These are phyloP conservation scores for Alternaria triticina DNA, from an alignment of 2,329 filamentous ascomycete species.

Conservation along the genomic window DNA sequence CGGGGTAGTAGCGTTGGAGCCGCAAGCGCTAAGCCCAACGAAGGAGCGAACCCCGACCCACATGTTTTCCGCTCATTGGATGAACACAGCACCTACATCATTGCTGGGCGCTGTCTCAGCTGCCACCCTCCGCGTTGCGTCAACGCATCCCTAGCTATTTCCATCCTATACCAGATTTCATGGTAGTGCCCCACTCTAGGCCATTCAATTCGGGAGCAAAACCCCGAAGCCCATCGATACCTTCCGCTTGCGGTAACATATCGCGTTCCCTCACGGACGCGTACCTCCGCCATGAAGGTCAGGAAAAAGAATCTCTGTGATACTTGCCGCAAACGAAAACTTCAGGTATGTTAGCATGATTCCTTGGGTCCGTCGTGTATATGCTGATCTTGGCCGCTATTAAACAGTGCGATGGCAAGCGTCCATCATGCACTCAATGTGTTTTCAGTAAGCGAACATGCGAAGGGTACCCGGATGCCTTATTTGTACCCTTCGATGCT, in stretches of 20 bases:
- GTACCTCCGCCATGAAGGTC: neutral
- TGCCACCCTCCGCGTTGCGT: neutral
- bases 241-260: neutral
- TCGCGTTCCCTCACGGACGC: neutral
- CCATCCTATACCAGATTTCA: neutral
- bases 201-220: neutral
- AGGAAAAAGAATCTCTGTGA: neutral
- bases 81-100: neutral
- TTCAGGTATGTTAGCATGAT: neutral
- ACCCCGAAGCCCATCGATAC: neutral
- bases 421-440: neutral
- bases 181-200: neutral
- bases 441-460: neutral
- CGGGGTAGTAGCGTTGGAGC: neutral
- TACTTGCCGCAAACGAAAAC: neutral
- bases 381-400: neutral
- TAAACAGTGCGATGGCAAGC: neutral
- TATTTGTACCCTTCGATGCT: neutral
- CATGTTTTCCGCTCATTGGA: neutral
- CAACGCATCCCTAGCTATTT: neutral
- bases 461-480: neutral
- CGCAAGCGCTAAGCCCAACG: neutral
- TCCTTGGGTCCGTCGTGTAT: fast-evolving
- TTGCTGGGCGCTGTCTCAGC: neutral
- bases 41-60: neutral